A percentile compares a stretch with the other conserved stretches of the same genome.
Conservation (phyloP, 352 stramenopile genomes). For the Pythium utonaiense region DNA sequence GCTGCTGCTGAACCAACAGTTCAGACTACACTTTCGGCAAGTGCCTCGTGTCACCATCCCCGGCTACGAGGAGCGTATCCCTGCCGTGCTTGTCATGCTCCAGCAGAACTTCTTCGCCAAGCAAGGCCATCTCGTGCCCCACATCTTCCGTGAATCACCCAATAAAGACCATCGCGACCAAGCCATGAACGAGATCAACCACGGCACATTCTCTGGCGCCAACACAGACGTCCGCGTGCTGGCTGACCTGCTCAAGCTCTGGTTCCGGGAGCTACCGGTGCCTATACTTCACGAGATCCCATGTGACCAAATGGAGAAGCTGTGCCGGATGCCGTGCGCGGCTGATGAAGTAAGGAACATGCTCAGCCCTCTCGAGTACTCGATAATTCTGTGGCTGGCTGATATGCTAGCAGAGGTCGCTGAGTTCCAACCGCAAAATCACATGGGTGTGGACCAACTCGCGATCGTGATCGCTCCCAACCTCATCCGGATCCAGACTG, state of each 20-base stretch:
- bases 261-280: constrained; percentile 83
- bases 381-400: constrained; percentile 79
- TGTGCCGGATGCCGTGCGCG: constrained; percentile 28
- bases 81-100: constrained; percentile 85
- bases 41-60: constrained; percentile 57
- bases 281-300: constrained; percentile 81
- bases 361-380: constrained; percentile 49
- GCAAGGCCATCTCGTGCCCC: constrained; percentile 53
- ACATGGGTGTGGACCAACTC: constrained; percentile 90
- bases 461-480: constrained; percentile 89
- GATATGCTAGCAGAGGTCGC: constrained; percentile 76
- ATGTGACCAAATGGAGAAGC: constrained; percentile 59
- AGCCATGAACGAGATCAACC: constrained; percentile 83
- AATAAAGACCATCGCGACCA: constrained; percentile 82
- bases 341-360: constrained; percentile 43
- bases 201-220: constrained; percentile 59
- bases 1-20: constrained; percentile 81
- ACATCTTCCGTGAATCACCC: constrained; percentile 88
- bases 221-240: constrained; percentile 78
- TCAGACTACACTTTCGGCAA: constrained; percentile 72
- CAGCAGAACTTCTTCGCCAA: constrained; percentile 75
- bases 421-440: constrained; percentile 65
- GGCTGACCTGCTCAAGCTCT: constrained; percentile 88
- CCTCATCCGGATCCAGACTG: constrained; percentile 80
- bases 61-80: constrained; percentile 76